Base-by-base conservation (phyloP, 1,284 basidiomycete species). In the Naganishia cerealis region DNA sequence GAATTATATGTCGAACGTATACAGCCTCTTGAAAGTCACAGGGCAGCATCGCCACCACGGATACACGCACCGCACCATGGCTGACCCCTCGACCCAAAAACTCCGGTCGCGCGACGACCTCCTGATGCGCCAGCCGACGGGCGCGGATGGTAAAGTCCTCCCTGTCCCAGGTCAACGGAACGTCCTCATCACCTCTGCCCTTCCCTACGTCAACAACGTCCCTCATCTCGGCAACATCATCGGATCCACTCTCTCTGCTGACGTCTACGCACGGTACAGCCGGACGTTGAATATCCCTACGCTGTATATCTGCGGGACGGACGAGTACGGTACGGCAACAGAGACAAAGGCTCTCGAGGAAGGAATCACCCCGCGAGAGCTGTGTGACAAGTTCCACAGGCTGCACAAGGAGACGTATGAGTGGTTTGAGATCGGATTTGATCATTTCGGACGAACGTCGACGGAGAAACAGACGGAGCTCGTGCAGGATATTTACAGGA, bases 201-300 rank as follows among this genome's bases (percentile, higher is more conserved):
- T 99, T 66, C 96, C 96, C 15, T 99, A 95, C 78, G 98, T 96
- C 80, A 99, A 99, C 82, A 99, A 99, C 77, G 95, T 98, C 16
- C 96, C 96, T 29, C 96, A 99, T 84, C 87, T 99, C 88, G 95
- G 95, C 57, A 99, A 99, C 81, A 96, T 99, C 79, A 98, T 99
- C 76, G 96, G 96, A 12, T 80, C 78, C 24, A 79, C 78, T 9
- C 85, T 98, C 48, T 95, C 93, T 74, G 94, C 95, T 10, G 96
- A 99, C 79, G 94, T 98, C 48, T 99, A 91, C 80, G 94, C 94
- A 72, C 86, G 95, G 85, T 97, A 84, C 76, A 81, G 80, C 57
- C 75, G 91, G 72, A 77, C 79, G 15, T 74, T 81, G 61, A 85
- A 85, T 74, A 75, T 82, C 57, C 82, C 82, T 52, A 81, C 82